Base-by-base conservation (phyloP, 2,329 filamentous ascomycete genomes). In the Neocatenulostroma microsporum region DNA sequence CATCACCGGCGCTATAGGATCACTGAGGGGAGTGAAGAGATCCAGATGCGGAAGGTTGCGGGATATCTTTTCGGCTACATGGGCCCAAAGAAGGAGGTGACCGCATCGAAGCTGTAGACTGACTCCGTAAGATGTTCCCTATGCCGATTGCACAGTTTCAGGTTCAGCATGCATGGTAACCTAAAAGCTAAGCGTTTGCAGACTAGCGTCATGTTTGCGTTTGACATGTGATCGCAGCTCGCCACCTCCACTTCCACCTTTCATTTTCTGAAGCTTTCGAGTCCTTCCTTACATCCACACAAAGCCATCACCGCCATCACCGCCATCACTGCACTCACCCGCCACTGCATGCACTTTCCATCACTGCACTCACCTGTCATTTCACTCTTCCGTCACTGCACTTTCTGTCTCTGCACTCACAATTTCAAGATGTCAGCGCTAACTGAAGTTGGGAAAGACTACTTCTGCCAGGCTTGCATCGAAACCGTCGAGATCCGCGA, bases 41-140 rank as follows among this genome's bases (percentile, higher is more conserved):
- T 80, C 34, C 75, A 80, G 57, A 79, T 79, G 69, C 62, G 74
- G n/a, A 78, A 78, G 57, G 67, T 80, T 8, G 75, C 73, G 1
- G 73, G 70, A 8, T 76, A 72, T 56, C 45, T 77, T 28, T 76
- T 78, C 53, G 73, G 70, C 1, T 74, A 70, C 45, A 63, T 64
- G 9, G 68, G 67, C 0, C 58, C 64, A 35, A 63, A 62, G 28
- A 49, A 47, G 42, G 46, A 46, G 28, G 24, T 43, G 18, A 35
- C 34, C 3, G 30, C 43, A 3, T 30, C 40, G 11, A 49, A 51
- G 27, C 17, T 50, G 36, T 50, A 35, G 32, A n/a, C n/a, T n/a
- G n/a, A n/a, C n/a, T n/a, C n/a, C n/a, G 27, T 23, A 17, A 30
- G 11, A 10, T n/a, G 11, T 21, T 14, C 13, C 27, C 19, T 15